Evolutionary conservation across 257 asterid species (phyloP).

Genomic region (Scutellaria baicalensis): DNA sequence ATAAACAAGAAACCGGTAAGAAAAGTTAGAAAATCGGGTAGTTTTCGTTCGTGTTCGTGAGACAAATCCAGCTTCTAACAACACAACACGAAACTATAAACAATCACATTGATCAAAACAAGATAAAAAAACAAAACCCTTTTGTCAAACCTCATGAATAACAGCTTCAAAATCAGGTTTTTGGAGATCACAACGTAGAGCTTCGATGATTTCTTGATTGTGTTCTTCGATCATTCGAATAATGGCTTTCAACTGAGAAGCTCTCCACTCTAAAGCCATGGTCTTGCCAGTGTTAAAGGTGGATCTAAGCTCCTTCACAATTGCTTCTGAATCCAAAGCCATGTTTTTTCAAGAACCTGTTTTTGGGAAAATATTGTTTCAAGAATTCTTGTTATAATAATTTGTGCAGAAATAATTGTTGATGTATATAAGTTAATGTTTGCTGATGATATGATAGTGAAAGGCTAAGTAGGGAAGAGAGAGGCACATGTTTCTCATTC

Average conservation of each 20-base stretch:
- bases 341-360: neutral
- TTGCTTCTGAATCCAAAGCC: slow-evolving; percentile 32
- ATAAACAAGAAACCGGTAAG: neutral
- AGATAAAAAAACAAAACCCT: neutral
- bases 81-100: too few species aligned
- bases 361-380: neutral
- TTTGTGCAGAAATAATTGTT: neutral
- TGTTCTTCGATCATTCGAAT: slow-evolving; percentile 34
- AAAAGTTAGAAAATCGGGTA: neutral
- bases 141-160: slow-evolving; percentile 50
- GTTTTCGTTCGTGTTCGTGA: too few species aligned
- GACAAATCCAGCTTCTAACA: too few species aligned
- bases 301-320: slow-evolving; percentile 59
- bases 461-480: neutral
- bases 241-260: slow-evolving; percentile 65
- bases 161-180: slow-evolving; percentile 74
- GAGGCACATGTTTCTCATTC: neutral
- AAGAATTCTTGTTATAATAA: neutral
- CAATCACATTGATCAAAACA: too few species aligned
- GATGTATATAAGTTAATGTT: neutral
- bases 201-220: slow-evolving; percentile 50
- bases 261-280: slow-evolving; percentile 67
- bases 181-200: slow-evolving; percentile 62
- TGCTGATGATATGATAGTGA: neutral
- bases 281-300: slow-evolving; percentile 53